Evolutionary conservation across 2,329 filamentous ascomycete genomes (phyloP).

Genomic region (Cordyceps cateniannulata): DNA sequence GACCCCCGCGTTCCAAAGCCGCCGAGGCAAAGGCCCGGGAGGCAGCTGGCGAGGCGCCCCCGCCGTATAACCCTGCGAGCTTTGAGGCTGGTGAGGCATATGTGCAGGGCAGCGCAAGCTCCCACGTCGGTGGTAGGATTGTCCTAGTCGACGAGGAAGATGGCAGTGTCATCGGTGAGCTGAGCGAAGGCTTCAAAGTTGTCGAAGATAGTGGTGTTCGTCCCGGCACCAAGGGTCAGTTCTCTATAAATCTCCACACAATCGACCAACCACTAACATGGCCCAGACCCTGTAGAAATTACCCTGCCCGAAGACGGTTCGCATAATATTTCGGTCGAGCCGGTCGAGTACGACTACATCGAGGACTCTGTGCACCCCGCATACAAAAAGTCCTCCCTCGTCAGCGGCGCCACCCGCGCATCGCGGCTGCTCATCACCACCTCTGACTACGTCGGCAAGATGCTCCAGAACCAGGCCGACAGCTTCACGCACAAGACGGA

Average conservation of each 20-base stretch:
- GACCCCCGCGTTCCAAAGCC: constrained; percentile 25
- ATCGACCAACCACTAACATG: background rate
- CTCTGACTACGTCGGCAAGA: constrained; percentile 70
- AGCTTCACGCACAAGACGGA: constrained; percentile 74
- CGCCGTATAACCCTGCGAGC: constrained; percentile 72
- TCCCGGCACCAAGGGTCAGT: constrained; percentile 81
- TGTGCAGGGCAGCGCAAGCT: constrained; percentile 54
- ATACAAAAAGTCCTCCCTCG: constrained; percentile 82
- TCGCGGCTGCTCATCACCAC: constrained; percentile 89
- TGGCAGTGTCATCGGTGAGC: constrained; percentile 87
- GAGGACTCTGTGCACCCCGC: constrained; percentile 77
- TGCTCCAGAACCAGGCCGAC: constrained; percentile 70
- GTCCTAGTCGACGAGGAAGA: constrained; percentile 94
- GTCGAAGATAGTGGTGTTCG: constrained; percentile 70
- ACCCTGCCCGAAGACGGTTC: constrained; percentile 62
- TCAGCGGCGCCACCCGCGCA: constrained; percentile 79
- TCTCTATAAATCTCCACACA: background rate
- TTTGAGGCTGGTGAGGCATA: constrained; percentile 79
- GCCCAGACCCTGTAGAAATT: constrained; percentile 68
- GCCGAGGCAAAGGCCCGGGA: constrained; percentile 32
- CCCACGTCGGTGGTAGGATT: constrained; percentile 59
- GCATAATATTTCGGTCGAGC: constrained; percentile 58
- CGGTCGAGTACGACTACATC: constrained; percentile 64
- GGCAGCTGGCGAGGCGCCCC: constrained; percentile 39
- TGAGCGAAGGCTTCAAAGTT: constrained; percentile 74